Percentiles rank a stretch among this genome's conserved stretches.
Conservation (phyloP, 73 alveolate species). For the Tetrahymena borealis region DNA sequence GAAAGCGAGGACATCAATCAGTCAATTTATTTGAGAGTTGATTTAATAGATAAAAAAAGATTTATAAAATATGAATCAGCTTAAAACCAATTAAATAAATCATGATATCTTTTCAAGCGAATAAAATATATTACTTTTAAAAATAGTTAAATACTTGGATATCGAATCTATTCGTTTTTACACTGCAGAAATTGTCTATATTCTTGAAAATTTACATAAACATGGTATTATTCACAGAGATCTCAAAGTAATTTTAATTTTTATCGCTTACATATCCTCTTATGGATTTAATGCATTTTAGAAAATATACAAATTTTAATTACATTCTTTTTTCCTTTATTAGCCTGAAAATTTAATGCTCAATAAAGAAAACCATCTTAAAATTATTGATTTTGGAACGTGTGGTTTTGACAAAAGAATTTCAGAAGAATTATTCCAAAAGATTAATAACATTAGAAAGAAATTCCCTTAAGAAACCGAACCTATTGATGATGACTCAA, state of each 20-base stretch:
- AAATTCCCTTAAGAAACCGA: constrained; percentile 1
- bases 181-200: constrained; percentile 50
- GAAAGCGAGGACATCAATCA: too few relatives aligned
- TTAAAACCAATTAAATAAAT: too few relatives aligned
- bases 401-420: constrained; percentile 3
- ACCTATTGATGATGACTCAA: background rate
- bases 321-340: too few relatives aligned
- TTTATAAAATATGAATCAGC: too few relatives aligned
- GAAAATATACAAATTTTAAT: too few relatives aligned
- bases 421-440: constrained; percentile 15
- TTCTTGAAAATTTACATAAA: constrained; percentile 48
- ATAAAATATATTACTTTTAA: too few relatives aligned
- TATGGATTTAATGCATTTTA: too few relatives aligned
- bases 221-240: constrained; percentile 65
- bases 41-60: too few relatives aligned
- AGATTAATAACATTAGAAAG: constrained; percentile 4
- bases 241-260: constrained; percentile 14
- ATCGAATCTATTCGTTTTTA: constrained; percentile 45
- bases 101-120: too few relatives aligned
- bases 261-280: background rate
- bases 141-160: background rate
- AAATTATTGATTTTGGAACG: constrained; percentile 41
- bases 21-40: too few relatives aligned
- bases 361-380: constrained; percentile 21
- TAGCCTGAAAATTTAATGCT: constrained; percentile 39